A percentile compares a stretch with the other conserved stretches of the same genome.
Conservation (phyloP, 1,284 basidiomycete species). For the Hymenochaete sp. region DNA sequence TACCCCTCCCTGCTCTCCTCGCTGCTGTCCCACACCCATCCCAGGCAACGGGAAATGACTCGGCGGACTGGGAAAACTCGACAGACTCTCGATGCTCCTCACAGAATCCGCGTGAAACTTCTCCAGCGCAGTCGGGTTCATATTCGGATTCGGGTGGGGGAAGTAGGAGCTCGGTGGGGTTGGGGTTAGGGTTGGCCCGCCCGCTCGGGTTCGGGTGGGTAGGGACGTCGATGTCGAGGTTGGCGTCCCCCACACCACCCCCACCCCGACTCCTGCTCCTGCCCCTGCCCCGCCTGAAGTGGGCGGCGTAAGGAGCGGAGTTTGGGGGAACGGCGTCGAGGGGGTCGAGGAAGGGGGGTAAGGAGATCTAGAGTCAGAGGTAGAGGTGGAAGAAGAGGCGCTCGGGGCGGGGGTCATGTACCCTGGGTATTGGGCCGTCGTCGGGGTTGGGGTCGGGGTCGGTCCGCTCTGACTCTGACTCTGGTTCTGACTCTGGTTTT, state of each 20-base stretch:
- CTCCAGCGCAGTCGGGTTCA: conserved; percentile 1
- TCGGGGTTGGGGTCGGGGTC: conserved; percentile 3
- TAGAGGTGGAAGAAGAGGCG: background rate
- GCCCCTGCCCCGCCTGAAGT: no score
- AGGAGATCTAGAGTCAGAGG: no score
- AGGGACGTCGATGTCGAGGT: conserved; percentile 1
- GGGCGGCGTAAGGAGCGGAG: conserved; percentile 1
- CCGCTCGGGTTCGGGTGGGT: no score
- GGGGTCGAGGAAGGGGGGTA: conserved; percentile 6
- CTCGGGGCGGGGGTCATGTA: no score
- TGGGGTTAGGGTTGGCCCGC: background rate
- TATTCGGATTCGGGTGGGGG: no score
- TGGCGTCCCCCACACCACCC: no score
- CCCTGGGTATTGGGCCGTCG: no score
- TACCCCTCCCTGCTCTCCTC: no score
- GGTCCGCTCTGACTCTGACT: background rate
- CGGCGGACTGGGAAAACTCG: conserved; percentile 62
- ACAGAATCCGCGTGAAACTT: conserved; percentile 29
- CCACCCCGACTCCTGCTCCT: no score
- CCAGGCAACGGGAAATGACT: conserved; percentile 56
- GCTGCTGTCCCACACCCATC: no score
- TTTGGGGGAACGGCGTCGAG: background rate
- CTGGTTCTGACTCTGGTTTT: no score
- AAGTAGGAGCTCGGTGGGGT: conserved; percentile 12
- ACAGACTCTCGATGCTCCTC: conserved; percentile 55